Evolutionary conservation across 2,329 filamentous ascomycete species (phyloP).

Genomic region (Xylogone sp.): DNA sequence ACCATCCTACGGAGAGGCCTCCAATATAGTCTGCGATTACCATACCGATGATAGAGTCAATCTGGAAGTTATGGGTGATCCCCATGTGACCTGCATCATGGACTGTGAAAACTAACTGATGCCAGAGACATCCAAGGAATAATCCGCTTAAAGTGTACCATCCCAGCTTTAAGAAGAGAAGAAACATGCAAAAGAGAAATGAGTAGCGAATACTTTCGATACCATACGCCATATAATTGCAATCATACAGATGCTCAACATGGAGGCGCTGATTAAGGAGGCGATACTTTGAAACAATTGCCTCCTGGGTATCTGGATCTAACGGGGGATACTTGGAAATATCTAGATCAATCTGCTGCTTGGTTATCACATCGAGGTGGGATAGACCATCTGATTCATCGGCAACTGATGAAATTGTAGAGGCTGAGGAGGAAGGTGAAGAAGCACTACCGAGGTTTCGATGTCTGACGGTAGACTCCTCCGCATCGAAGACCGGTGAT

Average conservation of each 20-base stretch:
- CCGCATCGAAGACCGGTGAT: constrained; percentile 28
- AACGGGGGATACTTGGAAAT: constrained; percentile 76
- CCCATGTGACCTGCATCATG: constrained; percentile 98
- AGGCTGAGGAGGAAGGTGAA: constrained; percentile 46
- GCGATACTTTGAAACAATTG: constrained; percentile 80
- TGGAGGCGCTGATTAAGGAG: constrained; percentile 67
- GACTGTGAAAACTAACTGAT: constrained; percentile 88
- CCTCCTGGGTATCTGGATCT: constrained; percentile 68
- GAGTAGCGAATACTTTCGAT: constrained; percentile 72
- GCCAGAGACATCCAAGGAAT: constrained; percentile 83
- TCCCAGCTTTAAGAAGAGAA: constrained; percentile 56
- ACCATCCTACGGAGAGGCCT: constrained; percentile 90
- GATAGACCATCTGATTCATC: constrained; percentile 52
- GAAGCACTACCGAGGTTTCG: constrained; percentile 7
- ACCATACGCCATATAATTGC: constrained; percentile 77
- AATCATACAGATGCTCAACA: constrained; percentile 75
- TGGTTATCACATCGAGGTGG: constrained; percentile 69
- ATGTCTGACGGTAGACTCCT: constrained; percentile 13
- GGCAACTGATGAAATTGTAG: constrained; percentile 53
- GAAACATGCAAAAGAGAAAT: constrained; percentile 58
- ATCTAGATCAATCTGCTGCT: constrained; percentile 72
- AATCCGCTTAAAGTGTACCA: constrained; percentile 70
- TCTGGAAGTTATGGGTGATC: constrained; percentile 85
- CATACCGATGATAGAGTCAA: constrained; percentile 84
- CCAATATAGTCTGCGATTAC: constrained; percentile 86